Percentiles rank a stretch among this genome's conserved stretches.
phyloP scores from a whole-genome alignment of 768 basidiomycete species.

The Neoboletus subvelutipes region DNA sequence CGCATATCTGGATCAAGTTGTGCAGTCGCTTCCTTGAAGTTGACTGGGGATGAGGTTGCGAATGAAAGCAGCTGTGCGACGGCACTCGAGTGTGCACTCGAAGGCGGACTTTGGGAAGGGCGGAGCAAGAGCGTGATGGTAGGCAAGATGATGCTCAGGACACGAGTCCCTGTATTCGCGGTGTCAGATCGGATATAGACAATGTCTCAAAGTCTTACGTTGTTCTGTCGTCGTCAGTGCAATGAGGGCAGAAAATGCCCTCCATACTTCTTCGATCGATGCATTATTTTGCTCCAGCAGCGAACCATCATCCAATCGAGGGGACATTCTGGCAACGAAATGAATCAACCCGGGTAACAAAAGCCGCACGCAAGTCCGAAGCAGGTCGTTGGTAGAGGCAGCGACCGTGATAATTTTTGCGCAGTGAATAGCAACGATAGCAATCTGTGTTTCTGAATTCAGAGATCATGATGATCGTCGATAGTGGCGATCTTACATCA shows the following conservation, averaged over 20 bases:
- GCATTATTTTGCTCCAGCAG: slow-evolving; percentile 56
- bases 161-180: slow-evolving; percentile 51
- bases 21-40: slow-evolving; percentile 84
- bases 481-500: slow-evolving; percentile 50
- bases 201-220: slow-evolving; percentile 45
- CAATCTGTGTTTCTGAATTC: slow-evolving; percentile 46
- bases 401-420: slow-evolving; percentile 80
- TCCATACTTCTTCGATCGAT: slow-evolving; percentile 78
- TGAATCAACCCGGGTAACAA: slow-evolving; percentile 82
- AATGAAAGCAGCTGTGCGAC: slow-evolving; percentile 68
- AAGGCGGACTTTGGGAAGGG: slow-evolving; percentile 41
- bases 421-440: slow-evolving; percentile 88
- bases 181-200: slow-evolving; percentile 11
- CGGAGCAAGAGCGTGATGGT: slow-evolving; percentile 70
- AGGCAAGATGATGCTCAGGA: slow-evolving; percentile 73
- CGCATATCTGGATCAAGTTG: slow-evolving; percentile 58
- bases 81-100: slow-evolving; percentile 54
- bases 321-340: slow-evolving; percentile 69
- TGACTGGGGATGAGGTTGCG: slow-evolving; percentile 65
- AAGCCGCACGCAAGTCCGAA: slow-evolving; percentile 69
- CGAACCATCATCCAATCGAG: slow-evolving; percentile 54
- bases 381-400: slow-evolving; percentile 62
- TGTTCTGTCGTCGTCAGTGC: slow-evolving; percentile 53
- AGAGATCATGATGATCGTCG: background rate
- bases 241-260: slow-evolving; percentile 70